Conservation (phyloP, 164 flowering plant species). For the Vitis labrusca region DNA sequence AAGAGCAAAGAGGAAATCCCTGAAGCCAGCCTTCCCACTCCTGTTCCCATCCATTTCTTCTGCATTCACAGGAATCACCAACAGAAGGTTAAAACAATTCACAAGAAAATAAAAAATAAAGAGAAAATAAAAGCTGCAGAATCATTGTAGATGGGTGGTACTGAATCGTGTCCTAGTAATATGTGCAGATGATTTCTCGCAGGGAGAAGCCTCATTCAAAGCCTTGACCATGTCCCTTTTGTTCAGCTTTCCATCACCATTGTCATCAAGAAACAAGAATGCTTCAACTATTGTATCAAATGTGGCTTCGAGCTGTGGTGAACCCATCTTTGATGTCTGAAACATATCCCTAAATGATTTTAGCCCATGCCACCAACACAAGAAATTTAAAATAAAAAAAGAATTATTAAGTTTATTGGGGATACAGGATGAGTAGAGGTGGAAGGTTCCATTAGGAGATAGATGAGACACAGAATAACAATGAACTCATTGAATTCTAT, state of each 20-base stretch:
- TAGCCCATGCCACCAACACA: neutral
- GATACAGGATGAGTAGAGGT: conserved; percentile 28
- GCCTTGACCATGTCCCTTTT: conserved; percentile 67
- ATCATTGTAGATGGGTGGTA: conserved; percentile 22
- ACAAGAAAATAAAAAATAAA: neutral
- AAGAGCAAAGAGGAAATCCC: conserved; percentile 73
- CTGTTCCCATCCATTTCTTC: conserved; percentile 82
- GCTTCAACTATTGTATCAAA: conserved; percentile 67
- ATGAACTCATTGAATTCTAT: conserved; percentile 75
- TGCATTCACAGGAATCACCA: conserved; percentile 27
- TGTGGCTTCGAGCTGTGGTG: conserved; percentile 52
- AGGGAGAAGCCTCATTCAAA: conserved; percentile 48
- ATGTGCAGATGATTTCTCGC: conserved; percentile 67
- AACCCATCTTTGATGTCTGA: conserved; percentile 46
- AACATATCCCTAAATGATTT: conserved; percentile 15
- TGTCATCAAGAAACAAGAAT: conserved; percentile 75
- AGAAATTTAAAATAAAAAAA: neutral
- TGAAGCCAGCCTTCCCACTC: conserved; percentile 65
- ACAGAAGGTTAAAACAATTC: neutral
- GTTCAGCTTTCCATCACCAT: conserved; percentile 73
- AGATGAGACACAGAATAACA: conserved; percentile 69
- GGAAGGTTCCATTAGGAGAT: conserved; percentile 54
- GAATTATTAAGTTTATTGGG: neutral
- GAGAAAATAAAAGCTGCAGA: neutral
- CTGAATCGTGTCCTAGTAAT: conserved; percentile 57